Conservation (phyloP, 2,329 filamentous ascomycete species). For the Akanthomyces lecanii region DNA sequence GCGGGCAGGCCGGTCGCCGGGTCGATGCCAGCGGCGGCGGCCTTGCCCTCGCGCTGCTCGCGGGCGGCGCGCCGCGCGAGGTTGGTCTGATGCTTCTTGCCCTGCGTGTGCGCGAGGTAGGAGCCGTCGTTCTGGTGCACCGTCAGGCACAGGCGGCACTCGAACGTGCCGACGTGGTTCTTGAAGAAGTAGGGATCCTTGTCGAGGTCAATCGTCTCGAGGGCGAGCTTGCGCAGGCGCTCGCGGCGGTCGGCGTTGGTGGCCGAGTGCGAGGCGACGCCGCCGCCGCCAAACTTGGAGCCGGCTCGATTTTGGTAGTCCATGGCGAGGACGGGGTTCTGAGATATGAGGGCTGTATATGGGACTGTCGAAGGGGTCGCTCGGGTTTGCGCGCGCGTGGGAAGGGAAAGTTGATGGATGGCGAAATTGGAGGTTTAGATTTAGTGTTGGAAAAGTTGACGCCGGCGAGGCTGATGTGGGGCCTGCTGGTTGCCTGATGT, state of each 20-base stretch:
- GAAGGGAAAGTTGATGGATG: neutral
- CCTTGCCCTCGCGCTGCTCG: conserved; percentile 83
- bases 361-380: neutral
- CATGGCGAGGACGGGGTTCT: conserved; percentile 37
- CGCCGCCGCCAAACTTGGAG: conserved; percentile 96
- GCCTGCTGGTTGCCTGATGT: neutral
- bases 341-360: neutral
- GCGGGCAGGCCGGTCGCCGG: conserved; percentile 66
- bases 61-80: conserved; percentile 91
- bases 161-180: conserved; percentile 97
- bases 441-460: conserved; percentile 21
- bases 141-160: conserved; percentile 93
- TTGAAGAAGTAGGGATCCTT: conserved; percentile 99
- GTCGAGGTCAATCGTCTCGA: conserved; percentile 98
- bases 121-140: conserved; percentile 99
- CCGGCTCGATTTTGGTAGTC: conserved; percentile 88
- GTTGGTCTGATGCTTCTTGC: conserved; percentile 98
- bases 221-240: conserved; percentile 92
- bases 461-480: conserved; percentile 4
- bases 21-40: conserved; percentile 49
- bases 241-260: conserved; percentile 97
- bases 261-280: conserved; percentile 87
- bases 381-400: neutral
- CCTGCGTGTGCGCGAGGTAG: conserved; percentile 97
- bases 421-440: neutral